Conservation (phyloP, 2,329 filamentous ascomycete genomes). For the Davidsoniella eucalypti region DNA sequence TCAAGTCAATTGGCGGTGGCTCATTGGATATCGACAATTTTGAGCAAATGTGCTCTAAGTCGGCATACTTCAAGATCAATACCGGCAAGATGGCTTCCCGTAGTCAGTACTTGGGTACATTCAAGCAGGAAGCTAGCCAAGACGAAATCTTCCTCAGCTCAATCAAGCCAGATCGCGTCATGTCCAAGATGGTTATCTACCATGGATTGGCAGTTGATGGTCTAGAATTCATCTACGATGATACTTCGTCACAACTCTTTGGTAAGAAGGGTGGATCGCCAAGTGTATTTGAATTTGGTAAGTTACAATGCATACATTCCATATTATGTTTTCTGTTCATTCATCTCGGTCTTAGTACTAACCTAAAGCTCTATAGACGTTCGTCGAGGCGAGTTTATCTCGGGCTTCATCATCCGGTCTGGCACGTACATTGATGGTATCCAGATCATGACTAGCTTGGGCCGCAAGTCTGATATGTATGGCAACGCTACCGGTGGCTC, state of each 20-base stretch:
- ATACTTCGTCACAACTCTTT: slow-evolving; percentile 69
- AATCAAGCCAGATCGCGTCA: slow-evolving; percentile 49
- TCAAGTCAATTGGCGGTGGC: slow-evolving; percentile 63
- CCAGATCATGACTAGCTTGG: slow-evolving; percentile 75
- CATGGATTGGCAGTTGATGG: slow-evolving; percentile 66
- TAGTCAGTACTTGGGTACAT: slow-evolving; percentile 57
- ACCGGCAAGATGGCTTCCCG: slow-evolving; percentile 55
- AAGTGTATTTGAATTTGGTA: slow-evolving; percentile 61
- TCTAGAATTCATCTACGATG: slow-evolving; percentile 85
- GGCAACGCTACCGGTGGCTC: slow-evolving; percentile 68
- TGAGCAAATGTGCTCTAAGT: slow-evolving; percentile 50
- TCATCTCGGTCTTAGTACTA: neutral
- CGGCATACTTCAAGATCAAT: slow-evolving; percentile 56
- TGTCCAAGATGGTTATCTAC: slow-evolving; percentile 61
- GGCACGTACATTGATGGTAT: slow-evolving; percentile 77
- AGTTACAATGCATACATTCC: slow-evolving; percentile 18
- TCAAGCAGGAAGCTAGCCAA: slow-evolving; percentile 52
- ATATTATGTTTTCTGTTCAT: neutral
- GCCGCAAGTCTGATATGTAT: slow-evolving; percentile 71
- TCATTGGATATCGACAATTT: slow-evolving; percentile 66
- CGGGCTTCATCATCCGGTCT: slow-evolving; percentile 69
- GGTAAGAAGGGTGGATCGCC: slow-evolving; percentile 60
- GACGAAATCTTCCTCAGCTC: slow-evolving; percentile 62
- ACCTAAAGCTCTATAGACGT: slow-evolving; percentile 11
- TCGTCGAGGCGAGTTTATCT: slow-evolving; percentile 67